Conservation (phyloP, 2,329 filamentous ascomycete genomes). For the Akanthomyces dipterigenus region DNA sequence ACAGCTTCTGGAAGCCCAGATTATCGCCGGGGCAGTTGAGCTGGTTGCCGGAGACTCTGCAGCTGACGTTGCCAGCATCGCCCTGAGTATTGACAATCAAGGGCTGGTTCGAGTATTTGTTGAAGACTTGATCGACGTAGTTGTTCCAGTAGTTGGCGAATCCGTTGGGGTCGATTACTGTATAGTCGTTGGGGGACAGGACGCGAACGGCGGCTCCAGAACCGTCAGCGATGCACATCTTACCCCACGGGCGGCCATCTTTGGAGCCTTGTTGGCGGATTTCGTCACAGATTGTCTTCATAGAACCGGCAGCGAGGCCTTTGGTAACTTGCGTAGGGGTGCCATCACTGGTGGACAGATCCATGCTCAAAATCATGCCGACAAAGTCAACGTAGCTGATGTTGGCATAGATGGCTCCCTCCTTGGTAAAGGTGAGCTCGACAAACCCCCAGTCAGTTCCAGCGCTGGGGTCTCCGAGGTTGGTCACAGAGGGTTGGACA, state of each 20-base stretch:
- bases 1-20: constrained; percentile 36
- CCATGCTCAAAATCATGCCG: constrained; percentile 44
- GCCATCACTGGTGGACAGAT: constrained; percentile 30
- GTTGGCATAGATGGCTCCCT: constrained; percentile 37
- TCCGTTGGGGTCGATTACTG: constrained; percentile 25
- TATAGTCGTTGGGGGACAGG: constrained; percentile 37
- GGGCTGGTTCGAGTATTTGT: constrained; percentile 29
- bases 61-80: constrained; percentile 31
- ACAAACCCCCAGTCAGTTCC: constrained; percentile 43
- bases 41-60: constrained; percentile 28
- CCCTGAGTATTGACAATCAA: constrained; percentile 39
- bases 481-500: constrained; percentile 42
- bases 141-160: constrained; percentile 36
- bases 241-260: constrained; percentile 38
- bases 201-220: constrained; percentile 35
- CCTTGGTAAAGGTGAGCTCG: constrained; percentile 38
- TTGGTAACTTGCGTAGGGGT: constrained; percentile 29
- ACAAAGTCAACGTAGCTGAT: constrained; percentile 47
- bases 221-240: constrained; percentile 34
- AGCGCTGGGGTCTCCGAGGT: constrained; percentile 35
- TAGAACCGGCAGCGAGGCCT: constrained; percentile 31
- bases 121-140: constrained; percentile 42
- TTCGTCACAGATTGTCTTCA: constrained; percentile 34
- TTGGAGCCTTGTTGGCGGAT: constrained; percentile 28
- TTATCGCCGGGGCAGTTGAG: constrained; percentile 37